phyloP scores from a whole-genome alignment of 2,329 filamentous ascomycete genomes.

The Alternaria gaisen region DNA sequence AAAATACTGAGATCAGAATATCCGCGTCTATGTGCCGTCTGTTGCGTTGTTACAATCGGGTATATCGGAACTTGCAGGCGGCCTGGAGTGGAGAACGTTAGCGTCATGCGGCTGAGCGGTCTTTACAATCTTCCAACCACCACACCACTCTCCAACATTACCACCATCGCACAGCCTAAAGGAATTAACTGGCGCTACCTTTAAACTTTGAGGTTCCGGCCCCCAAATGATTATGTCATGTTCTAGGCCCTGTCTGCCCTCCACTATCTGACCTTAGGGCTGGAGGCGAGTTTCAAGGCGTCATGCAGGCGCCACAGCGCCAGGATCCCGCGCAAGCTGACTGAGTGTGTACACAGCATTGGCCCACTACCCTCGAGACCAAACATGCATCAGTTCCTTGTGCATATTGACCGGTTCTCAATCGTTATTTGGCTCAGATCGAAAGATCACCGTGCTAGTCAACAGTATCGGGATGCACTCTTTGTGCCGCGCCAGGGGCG shows the following conservation, averaged over 20 bases:
- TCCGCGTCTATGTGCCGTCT: not conserved
- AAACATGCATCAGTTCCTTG: not conserved
- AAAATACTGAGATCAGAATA: no score
- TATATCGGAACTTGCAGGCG: no score
- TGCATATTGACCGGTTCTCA: not conserved
- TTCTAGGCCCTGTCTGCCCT: not conserved
- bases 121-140: not conserved
- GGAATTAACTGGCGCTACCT: not conserved
- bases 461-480: not conserved
- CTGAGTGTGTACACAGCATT: not conserved
- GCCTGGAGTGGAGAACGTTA: not conserved
- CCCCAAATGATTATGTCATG: not conserved
- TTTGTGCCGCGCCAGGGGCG: not conserved
- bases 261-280: not conserved
- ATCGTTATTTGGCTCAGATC: not conserved
- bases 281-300: not conserved
- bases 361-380: no score
- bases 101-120: not conserved
- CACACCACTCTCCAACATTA: not conserved
- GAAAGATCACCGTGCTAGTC: not conserved
- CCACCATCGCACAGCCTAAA: not conserved
- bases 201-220: not conserved
- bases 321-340: not conserved
- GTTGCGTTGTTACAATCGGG: no score
- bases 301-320: not conserved